Percentiles rank a stretch among this genome's conserved stretches.
phyloP scores from a whole-genome alignment of 495 filamentous ascomycete species.

The Annulohypoxylon bovei region DNA sequence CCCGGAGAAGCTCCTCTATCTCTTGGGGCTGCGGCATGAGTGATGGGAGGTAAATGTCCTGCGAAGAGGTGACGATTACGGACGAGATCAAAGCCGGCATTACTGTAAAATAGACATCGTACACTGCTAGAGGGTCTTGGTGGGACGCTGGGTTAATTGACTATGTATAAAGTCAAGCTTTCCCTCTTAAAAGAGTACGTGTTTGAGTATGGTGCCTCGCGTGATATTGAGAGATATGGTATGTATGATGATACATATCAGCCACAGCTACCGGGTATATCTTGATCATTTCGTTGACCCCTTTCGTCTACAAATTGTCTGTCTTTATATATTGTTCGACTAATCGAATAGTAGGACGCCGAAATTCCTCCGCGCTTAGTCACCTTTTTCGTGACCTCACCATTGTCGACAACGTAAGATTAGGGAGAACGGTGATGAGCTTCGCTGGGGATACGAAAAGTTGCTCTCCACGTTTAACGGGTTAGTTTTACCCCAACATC shows the following conservation, averaged over 20 bases:
- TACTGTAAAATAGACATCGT: constrained; percentile 34
- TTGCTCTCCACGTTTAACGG: not conserved
- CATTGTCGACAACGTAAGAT: not conserved
- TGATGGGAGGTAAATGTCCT: constrained; percentile 24
- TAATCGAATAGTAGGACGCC: not conserved
- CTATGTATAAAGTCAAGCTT: constrained; percentile 17
- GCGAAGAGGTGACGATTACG: constrained; percentile 39
- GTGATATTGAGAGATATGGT: not conserved
- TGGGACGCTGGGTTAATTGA: constrained; percentile 29
- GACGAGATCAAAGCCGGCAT: constrained; percentile 24
- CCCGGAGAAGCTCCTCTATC: constrained; percentile 12
- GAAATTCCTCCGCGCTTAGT: too few species aligned
- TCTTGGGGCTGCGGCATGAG: constrained; percentile 4
- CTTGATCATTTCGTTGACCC: not conserved
- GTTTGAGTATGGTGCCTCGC: not conserved
- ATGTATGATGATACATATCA: not conserved
- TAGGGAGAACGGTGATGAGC: not conserved
- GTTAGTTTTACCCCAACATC: not conserved
- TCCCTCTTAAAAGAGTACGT: not conserved
- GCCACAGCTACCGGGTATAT: not conserved
- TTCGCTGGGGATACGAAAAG: not conserved
- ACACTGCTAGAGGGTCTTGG: constrained; percentile 15
- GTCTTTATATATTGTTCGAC: not conserved
- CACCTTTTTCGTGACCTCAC: not conserved
- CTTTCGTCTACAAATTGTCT: not conserved